These are phyloP conservation scores for Rhazya stricta DNA, from an alignment of 257 asterid species.

Conservation along the genomic window DNA sequence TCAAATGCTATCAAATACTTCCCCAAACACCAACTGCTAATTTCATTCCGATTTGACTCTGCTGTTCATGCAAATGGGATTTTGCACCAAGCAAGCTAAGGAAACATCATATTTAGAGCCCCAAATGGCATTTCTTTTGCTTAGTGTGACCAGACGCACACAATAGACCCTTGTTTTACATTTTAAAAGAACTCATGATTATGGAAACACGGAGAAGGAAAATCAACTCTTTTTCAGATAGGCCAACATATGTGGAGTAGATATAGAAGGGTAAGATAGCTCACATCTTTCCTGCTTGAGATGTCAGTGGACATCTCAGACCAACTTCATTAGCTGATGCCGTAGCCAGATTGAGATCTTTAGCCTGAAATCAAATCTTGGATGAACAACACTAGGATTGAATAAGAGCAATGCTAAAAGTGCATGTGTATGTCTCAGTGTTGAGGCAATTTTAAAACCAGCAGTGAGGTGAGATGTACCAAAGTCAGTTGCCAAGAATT, in stretches of 20 bases:
- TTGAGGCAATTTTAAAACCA: neutral
- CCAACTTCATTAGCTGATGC: conserved; percentile 63
- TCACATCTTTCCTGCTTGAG: conserved; percentile 66
- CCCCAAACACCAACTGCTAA: neutral
- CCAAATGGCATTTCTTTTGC: neutral
- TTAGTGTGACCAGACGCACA: neutral
- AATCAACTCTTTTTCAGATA: neutral
- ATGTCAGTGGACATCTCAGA: conserved; percentile 49
- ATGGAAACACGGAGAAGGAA: neutral
- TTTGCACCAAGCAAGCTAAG: neutral
- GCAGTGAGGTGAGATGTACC: neutral
- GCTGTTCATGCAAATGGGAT: neutral
- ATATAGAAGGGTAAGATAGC: conserved; percentile 19
- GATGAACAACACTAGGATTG: neutral
- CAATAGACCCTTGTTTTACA: neutral
- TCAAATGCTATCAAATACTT: neutral
- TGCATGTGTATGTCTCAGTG: neutral
- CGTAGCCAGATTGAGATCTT: conserved; percentile 75
- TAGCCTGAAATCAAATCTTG: conserved; percentile 46
- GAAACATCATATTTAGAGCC: neutral
- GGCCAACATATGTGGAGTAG: neutral
- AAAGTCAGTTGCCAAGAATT: neutral
- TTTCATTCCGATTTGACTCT: neutral
- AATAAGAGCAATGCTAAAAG: neutral
- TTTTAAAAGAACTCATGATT: neutral